Evolutionary conservation across 2,329 filamentous ascomycete genomes (phyloP).

Genomic region (Ophiostoma montium): DNA sequence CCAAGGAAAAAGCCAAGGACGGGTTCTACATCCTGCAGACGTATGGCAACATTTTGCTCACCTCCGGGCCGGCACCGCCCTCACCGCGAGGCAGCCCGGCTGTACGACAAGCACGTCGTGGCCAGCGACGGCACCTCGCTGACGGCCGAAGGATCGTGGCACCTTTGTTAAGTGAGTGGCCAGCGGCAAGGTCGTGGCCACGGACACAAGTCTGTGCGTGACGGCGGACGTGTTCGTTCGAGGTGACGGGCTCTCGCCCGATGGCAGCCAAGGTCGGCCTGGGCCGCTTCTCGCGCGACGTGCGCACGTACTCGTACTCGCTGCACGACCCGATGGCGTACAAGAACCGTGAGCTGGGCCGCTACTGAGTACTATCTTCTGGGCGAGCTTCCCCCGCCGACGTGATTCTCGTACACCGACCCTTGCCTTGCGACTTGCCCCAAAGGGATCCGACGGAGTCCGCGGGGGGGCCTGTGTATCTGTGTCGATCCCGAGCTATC

Average conservation of each 20-base stretch:
- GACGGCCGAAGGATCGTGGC: constrained; percentile 38
- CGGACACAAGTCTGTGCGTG: constrained; percentile 43
- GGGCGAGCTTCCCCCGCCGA: constrained; percentile 40
- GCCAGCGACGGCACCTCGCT: constrained; percentile 30
- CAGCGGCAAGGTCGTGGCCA: constrained; percentile 47
- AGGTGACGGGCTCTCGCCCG: constrained; percentile 45
- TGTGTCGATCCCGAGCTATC: too few relatives aligned
- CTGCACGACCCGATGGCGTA: constrained; percentile 55
- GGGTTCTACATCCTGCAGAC: constrained; percentile 52
- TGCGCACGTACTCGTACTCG: constrained; percentile 49
- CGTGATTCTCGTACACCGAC: constrained; percentile 49
- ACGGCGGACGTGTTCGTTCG: constrained; percentile 50
- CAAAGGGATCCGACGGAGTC: too few relatives aligned
- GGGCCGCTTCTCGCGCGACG: constrained; percentile 52
- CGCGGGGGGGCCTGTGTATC: too few relatives aligned
- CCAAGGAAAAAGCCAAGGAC: constrained; percentile 41
- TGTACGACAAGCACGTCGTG: constrained; percentile 29
- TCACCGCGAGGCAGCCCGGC: constrained; percentile 31
- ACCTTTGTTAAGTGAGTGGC: constrained; percentile 50
- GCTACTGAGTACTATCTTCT: constrained; percentile 41
- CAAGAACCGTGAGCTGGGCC: constrained; percentile 48
- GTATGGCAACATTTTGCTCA: constrained; percentile 52
- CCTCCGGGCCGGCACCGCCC: constrained; percentile 42
- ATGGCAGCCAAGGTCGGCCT: constrained; percentile 44
- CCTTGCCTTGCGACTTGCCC: too few relatives aligned